phyloP scores from a whole-genome alignment of 768 basidiomycete species.

The Cytidiella melzeri region DNA sequence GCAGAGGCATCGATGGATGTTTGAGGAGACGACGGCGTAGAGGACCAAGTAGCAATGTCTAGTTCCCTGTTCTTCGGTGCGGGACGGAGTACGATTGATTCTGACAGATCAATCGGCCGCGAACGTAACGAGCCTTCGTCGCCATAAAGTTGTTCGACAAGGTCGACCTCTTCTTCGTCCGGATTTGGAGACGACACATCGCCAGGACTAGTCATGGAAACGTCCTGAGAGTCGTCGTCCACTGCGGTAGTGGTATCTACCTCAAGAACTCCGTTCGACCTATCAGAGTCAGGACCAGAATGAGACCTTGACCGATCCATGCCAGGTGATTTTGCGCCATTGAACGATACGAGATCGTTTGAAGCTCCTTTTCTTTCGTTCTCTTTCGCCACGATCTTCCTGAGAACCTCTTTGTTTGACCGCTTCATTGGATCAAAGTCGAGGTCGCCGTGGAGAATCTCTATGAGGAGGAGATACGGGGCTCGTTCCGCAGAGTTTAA shows the following conservation, averaged over 20 bases:
- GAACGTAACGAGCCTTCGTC: slow-evolving; percentile 65
- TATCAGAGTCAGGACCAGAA: background rate
- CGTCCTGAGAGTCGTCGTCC: slow-evolving; percentile 1
- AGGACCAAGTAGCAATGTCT: slow-evolving; percentile 78
- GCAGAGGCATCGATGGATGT: slow-evolving; percentile 37
- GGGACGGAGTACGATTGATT: slow-evolving; percentile 77
- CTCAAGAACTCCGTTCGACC: slow-evolving; percentile 21
- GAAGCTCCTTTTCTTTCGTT: slow-evolving; percentile 52
- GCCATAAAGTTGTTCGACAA: slow-evolving; percentile 95
- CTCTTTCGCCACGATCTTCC: slow-evolving; percentile 67
- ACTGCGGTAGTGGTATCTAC: slow-evolving; percentile 18
- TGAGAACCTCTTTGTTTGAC: slow-evolving; percentile 80
- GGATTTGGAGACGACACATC: slow-evolving; percentile 5
- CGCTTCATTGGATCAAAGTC: slow-evolving; percentile 87
- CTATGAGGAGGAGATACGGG: slow-evolving; percentile 88
- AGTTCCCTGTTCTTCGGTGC: slow-evolving; percentile 85
- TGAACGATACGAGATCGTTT: slow-evolving; percentile 39
- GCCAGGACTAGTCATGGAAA: background rate
- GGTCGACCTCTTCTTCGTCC: slow-evolving; percentile 76
- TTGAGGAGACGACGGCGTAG: slow-evolving; percentile 32
- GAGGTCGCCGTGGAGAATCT: slow-evolving; percentile 84
- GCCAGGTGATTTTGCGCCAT: slow-evolving; percentile 6
- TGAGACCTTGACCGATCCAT: slow-evolving; percentile 4
- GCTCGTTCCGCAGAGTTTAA: slow-evolving; percentile 96
- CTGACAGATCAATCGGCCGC: slow-evolving; percentile 69